These are phyloP conservation scores for Eutypa lata DNA, from an alignment of 2,329 filamentous ascomycete species.

Conservation along the genomic window DNA sequence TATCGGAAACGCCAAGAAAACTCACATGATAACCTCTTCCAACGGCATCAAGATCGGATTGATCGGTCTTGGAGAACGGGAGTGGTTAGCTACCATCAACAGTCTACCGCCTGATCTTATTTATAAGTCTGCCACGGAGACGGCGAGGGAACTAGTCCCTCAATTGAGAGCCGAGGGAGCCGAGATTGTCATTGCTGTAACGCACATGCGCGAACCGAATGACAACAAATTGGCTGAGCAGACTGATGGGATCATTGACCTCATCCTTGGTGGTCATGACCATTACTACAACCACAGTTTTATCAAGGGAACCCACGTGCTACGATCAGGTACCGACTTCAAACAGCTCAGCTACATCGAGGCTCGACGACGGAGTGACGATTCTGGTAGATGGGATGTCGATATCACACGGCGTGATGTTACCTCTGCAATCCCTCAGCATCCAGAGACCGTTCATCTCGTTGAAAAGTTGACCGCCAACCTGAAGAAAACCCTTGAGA, in stretches of 20 bases:
- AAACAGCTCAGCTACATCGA: constrained; percentile 90
- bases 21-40: constrained; percentile 72
- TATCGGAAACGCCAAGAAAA: constrained; percentile 72
- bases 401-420: constrained; percentile 74
- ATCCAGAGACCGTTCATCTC: constrained; percentile 57
- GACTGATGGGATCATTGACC: constrained; percentile 71
- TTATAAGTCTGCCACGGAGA: constrained; percentile 74
- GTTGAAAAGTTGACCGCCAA: constrained; percentile 69
- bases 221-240: constrained; percentile 81
- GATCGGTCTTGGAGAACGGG: constrained; percentile 80
- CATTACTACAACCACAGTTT: constrained; percentile 80
- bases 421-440: constrained; percentile 63
- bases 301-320: constrained; percentile 75
- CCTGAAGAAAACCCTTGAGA: constrained; percentile 73
- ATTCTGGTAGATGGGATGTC: constrained; percentile 65
- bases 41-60: constrained; percentile 85
- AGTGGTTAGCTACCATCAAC: constrained; percentile 90
- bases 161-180: constrained; percentile 71
- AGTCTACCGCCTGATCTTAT: constrained; percentile 76
- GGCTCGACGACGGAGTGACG: constrained; percentile 52
- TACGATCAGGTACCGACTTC: constrained; percentile 89
- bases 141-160: constrained; percentile 73
- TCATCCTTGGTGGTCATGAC: constrained; percentile 86
- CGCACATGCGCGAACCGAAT: constrained; percentile 85
- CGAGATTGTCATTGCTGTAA: constrained; percentile 78